Evolutionary conservation across 176 grass and related monocot species (phyloP), one percentile per base, ranked within the genome.

Genomic region (Stipa capillata): DNA sequence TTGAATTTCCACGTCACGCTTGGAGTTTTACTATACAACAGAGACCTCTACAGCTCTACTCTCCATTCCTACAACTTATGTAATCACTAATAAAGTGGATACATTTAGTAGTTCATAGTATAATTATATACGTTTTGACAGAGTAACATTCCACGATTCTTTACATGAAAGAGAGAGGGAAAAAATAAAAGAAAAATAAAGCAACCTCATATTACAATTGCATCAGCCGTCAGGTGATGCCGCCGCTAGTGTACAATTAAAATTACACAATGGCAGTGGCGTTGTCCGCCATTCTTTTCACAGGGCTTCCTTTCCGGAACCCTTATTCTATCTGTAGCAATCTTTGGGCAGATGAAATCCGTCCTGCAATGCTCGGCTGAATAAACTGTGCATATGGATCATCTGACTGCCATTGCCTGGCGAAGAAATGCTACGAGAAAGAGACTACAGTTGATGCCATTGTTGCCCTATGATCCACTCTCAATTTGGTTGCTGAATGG

Each of bases 401-500:
- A 47, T 56, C 36, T 53, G 10, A 16, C 20, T 80, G 72, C 47
- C 44, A 54, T 56, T 53, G 48, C 74, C 32, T 68, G 68, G 61
- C 72, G 73, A 76, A 86, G 65, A 76, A 84, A 81, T 78, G 74
- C 18, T 7, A 87, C 17, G 35, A 73, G 24, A 65, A 79, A 69
- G 67, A 66, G 62, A 80, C 59, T 70, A 89, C 25, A 34, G 48
- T n/a, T 58, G 59, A 91, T 18, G 29, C 12, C 69, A 54, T 49
- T 57, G 50, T 27, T 14, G 36, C 8, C 68, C 71, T 87, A 90
- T 23, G 69, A 86, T 72, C 79, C 74, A 39, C 78, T 87, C 21
- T 91, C 80, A 2, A 56, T 70, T 80, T 96, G 86, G 58, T 88
- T 87, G 3, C 70, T 86, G 78, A 93, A 95, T 8, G 96, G 90